Percentiles rank a stretch among this genome's conserved stretches.
Evolutionary conservation across 768 basidiomycete genomes (phyloP).

Genomic region (Neoboletus magnificus): DNA sequence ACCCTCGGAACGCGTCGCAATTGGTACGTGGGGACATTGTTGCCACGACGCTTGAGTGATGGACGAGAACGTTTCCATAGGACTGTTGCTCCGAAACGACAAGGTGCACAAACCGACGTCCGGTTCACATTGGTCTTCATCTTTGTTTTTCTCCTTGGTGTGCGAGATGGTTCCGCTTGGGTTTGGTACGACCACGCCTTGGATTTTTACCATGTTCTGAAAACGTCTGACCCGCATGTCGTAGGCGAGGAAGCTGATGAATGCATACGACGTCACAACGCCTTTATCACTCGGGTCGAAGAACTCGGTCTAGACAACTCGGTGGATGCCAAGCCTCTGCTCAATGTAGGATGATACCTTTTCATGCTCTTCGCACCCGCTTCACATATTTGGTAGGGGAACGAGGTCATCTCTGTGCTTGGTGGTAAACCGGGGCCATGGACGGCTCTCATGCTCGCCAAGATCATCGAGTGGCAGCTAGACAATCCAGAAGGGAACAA

Average conservation of each 20-base stretch:
- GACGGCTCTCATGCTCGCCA: constrained; percentile 60
- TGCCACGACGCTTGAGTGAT: not conserved
- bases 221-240: constrained; percentile 1
- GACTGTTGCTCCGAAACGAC: constrained; percentile 65
- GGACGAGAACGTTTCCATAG: constrained; percentile 32
- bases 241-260: constrained; percentile 43
- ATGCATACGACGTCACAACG: constrained; percentile 63
- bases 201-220: not conserved
- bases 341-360: constrained; percentile 59
- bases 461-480: constrained; percentile 83
- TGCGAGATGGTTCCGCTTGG: constrained; percentile 64
- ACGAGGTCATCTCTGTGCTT: constrained; percentile 55
- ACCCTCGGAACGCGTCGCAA: constrained; percentile 50
- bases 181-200: constrained; percentile 29
- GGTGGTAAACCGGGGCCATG: constrained; percentile 65
- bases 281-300: constrained; percentile 56
- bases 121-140: constrained; percentile 67
- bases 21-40: constrained; percentile 42
- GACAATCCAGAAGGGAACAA: constrained; percentile 64
- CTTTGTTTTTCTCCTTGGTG: constrained; percentile 71
- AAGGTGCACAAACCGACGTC: constrained; percentile 58
- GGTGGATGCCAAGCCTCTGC: constrained; percentile 67
- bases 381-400: constrained; percentile 53
- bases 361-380: not conserved
- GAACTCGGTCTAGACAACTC: constrained; percentile 56